Conservation (phyloP, 225 moss, liverwort and hornwort species). For the Bryoerythrophyllum caledonicum region DNA sequence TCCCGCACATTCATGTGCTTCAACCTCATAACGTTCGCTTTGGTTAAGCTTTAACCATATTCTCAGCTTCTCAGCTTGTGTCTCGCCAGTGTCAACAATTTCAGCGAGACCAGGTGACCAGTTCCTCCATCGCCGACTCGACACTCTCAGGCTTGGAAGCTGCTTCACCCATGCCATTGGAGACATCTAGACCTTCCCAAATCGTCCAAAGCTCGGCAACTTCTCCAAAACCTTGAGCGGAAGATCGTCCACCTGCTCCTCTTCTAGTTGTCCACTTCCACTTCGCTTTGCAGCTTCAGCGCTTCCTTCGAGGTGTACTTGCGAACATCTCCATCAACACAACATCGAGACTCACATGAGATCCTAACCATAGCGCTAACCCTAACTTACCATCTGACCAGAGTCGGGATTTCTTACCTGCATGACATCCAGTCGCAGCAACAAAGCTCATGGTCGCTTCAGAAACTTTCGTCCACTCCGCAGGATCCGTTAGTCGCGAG, state of each 20-base stretch:
- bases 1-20: too few relatives aligned
- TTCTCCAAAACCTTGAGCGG: background rate
- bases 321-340: background rate
- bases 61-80: background rate
- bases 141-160: background rate
- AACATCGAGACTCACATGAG: background rate
- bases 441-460: constrained; percentile 7
- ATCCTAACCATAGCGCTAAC: background rate
- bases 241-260: background rate
- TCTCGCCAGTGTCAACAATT: background rate
- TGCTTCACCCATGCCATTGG: background rate
- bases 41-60: too few relatives aligned
- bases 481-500: background rate
- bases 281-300: constrained; percentile 17
- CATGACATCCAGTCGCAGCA: background rate
- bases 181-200: background rate
- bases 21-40: too few relatives aligned
- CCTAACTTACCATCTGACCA: too few relatives aligned
- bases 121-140: too few relatives aligned
- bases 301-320: background rate
- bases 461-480: background rate
- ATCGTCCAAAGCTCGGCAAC: background rate
- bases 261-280: background rate
- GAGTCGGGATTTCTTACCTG: background rate
- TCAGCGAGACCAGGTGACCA: background rate